A percentile compares a stretch with the other conserved stretches of the same genome.
Conservation (phyloP, 2,329 filamentous ascomycete species). For the Fonsecaea monophora region DNA sequence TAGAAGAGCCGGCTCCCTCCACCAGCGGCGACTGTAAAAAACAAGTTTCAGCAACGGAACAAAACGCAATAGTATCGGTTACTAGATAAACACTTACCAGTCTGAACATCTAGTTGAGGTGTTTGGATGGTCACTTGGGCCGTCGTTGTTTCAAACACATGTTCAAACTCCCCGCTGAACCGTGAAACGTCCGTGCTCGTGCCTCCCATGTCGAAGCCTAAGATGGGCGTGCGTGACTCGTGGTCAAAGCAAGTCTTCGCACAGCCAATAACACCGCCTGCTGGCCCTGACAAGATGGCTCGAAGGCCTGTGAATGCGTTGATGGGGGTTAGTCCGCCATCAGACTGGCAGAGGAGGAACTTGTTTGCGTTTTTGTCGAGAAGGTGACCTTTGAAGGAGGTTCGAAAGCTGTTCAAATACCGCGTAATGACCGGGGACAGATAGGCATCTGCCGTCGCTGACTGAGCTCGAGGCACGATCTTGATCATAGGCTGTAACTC, state of each 20-base stretch:
- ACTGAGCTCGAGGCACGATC: slow-evolving; percentile 76
- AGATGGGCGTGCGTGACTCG: slow-evolving; percentile 76
- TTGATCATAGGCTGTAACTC: slow-evolving; percentile 87
- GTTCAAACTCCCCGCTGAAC: slow-evolving; percentile 80
- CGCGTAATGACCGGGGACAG: slow-evolving; percentile 79
- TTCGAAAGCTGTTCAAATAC: slow-evolving; percentile 64
- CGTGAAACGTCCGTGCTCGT: slow-evolving; percentile 85
- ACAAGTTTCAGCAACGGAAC: too few relatives aligned
- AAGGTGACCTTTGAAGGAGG: slow-evolving; percentile 80
- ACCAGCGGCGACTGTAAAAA: slow-evolving; percentile 61
- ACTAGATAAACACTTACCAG: background rate
- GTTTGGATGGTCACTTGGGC: slow-evolving; percentile 84
- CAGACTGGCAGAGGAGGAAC: slow-evolving; percentile 94
- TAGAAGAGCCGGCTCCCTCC: slow-evolving; percentile 72
- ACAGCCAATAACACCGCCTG: slow-evolving; percentile 71
- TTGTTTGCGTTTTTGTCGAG: slow-evolving; percentile 72
- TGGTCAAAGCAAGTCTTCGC: slow-evolving; percentile 76
- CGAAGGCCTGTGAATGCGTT: slow-evolving; percentile 78
- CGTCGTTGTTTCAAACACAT: slow-evolving; percentile 85
- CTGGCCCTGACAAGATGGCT: slow-evolving; percentile 86
- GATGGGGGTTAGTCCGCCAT: slow-evolving; percentile 67
- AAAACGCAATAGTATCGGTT: too few relatives aligned
- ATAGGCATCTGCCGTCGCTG: slow-evolving; percentile 79
- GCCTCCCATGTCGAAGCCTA: slow-evolving; percentile 91
- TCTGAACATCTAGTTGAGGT: slow-evolving; percentile 82